These are phyloP conservation scores for Eucalyptus regnans DNA, from an alignment of 345 rosid genomes.

Conservation along the genomic window DNA sequence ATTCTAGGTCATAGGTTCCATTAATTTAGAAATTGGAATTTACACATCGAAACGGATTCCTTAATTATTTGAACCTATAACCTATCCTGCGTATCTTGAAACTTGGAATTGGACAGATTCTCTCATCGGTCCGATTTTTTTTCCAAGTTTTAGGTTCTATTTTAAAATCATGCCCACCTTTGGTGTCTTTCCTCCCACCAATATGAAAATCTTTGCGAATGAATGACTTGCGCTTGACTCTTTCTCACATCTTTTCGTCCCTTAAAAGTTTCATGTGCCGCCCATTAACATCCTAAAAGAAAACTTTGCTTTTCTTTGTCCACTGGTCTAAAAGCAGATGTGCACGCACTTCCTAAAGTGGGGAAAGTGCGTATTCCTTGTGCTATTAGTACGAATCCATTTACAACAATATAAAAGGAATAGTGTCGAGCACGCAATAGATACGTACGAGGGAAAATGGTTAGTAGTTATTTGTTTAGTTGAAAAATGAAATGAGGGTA, in stretches of 20 bases:
- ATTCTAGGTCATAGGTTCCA: too few relatives aligned
- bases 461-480: too few relatives aligned
- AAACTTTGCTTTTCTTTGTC: not conserved
- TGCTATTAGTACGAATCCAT: not conserved
- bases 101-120: too few relatives aligned
- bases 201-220: not conserved
- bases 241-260: not conserved
- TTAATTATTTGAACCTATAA: too few relatives aligned
- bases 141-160: too few relatives aligned
- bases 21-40: too few relatives aligned
- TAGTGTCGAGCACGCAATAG: not conserved
- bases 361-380: not conserved
- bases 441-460: not conserved
- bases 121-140: too few relatives aligned
- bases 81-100: rapidly evolving
- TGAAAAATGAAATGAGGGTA: too few relatives aligned
- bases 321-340: not conserved
- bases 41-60: rapidly evolving
- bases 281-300: not conserved
- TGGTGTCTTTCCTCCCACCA: not conserved
- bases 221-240: not conserved
- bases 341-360: not conserved
- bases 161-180: too few relatives aligned
- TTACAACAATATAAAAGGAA: not conserved
- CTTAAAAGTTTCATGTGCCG: not conserved